phyloP scores from a whole-genome alignment of 129 eudicot species.

The Deinandra increscens region DNA sequence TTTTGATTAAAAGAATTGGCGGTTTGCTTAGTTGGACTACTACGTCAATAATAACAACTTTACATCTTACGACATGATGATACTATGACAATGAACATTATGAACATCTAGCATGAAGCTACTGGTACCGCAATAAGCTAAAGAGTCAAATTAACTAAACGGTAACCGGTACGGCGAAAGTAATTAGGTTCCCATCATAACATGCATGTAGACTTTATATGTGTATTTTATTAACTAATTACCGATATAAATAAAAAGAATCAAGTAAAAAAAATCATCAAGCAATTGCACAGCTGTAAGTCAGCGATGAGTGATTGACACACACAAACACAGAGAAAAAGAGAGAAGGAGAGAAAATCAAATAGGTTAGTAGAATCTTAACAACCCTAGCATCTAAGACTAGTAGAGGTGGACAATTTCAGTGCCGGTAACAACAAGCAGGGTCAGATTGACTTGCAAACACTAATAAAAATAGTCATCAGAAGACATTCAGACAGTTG shows the following conservation, averaged over 20 bases:
- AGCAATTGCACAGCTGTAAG: conserved; percentile 8
- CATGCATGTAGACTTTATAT: not conserved
- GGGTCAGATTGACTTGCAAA: not conserved
- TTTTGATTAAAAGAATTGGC: not conserved
- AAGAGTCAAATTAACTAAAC: not conserved
- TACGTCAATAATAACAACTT: not conserved
- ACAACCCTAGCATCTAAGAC: not conserved
- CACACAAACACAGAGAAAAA: no score
- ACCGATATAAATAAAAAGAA: not conserved
- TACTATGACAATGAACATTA: not conserved
- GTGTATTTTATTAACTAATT: not conserved
- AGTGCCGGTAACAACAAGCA: not conserved
- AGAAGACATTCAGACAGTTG: not conserved
- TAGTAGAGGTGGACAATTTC: not conserved
- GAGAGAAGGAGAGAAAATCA: not conserved
- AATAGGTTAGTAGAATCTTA: not conserved
- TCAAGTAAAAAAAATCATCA: not conserved
- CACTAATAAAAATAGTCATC: not conserved
- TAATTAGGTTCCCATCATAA: not conserved
- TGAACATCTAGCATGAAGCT: not conserved
- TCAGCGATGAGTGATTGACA: not conserved
- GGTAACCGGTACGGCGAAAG: not conserved
- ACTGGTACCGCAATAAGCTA: not conserved
- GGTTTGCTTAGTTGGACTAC: conserved; percentile 13
- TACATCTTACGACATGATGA: no score